Conservation (phyloP, 163 green algal genomes). For the Scenedesmus sp. region DNA sequence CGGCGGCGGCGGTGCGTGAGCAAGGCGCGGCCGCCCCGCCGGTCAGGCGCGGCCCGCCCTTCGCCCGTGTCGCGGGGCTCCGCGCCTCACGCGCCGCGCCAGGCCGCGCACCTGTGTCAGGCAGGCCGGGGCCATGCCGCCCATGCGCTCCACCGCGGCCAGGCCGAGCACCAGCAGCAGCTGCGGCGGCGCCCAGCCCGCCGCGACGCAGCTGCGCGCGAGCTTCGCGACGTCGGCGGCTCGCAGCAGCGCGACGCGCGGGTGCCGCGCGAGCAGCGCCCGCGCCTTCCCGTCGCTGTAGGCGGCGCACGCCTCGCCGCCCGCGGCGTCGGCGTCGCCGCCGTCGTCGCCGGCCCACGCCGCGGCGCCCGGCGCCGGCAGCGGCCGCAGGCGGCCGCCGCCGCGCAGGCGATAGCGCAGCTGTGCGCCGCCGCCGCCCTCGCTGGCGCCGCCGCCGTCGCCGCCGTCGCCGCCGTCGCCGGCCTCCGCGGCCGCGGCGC, state of each 20-base stretch:
- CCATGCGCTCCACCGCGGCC: constrained; percentile 3
- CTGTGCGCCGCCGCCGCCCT: background rate
- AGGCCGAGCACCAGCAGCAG: constrained; percentile 29
- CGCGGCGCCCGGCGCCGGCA: too few species aligned
- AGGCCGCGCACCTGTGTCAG: constrained; percentile 18
- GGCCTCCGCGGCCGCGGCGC: constrained; percentile 16
- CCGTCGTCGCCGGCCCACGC: too few species aligned
- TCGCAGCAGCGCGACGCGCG: background rate
- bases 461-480: background rate
- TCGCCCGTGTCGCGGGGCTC: background rate
- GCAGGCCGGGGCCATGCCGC: background rate
- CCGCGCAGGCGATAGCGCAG: too few species aligned
- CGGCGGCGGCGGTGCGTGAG: background rate
- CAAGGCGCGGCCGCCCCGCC: background rate
- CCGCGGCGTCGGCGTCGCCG: background rate
- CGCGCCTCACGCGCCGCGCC: background rate
- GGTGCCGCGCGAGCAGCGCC: background rate
- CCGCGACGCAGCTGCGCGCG: constrained; percentile 6
- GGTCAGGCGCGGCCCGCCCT: background rate
- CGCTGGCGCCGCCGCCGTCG: background rate
- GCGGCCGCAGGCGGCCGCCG: background rate
- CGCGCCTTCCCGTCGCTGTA: background rate
- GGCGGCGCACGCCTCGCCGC: background rate
- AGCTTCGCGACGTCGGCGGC: constrained; percentile 14
- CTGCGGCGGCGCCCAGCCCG: constrained; percentile 30